Base-by-base conservation (phyloP, 768 basidiomycete genomes). In the Lentinula boryana region DNA sequence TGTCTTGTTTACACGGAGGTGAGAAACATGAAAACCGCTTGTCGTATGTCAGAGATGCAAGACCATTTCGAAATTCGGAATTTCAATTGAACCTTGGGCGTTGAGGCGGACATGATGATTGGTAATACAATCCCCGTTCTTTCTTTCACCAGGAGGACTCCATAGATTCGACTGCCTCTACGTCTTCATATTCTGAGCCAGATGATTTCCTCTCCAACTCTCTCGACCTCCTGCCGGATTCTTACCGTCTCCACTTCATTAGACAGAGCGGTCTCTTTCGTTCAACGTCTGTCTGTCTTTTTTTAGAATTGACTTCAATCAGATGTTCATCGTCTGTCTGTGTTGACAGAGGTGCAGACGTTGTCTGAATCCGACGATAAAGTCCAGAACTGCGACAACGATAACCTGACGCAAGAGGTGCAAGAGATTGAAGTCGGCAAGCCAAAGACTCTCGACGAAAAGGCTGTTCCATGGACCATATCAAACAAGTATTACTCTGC, bases 401-500 rank as follows among this genome's bases (percentile, higher is more conserved):
- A 43, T 48, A 41, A 32, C 43, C 10, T 59, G 38, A 35, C 5
- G 36, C 9, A 27, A 27, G 27, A 27, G 27, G 27, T 38, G 49
- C 5, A 53, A 56, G 58, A 54, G 41, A 32, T 36, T 44, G 27
- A 12, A 13, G 60, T 13, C 58, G 7, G 44, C 54, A 21, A 36
- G 60, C 32, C 51, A 64, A 41, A 46, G 59, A 9, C 67, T 18
- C 12, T n/a, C 55, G 32, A 67, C 66, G 9, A 68, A 65, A 59
- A 27, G 32, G 73, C 65, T 36, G 72, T 89, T 35, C 86, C 87
- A 9, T 93, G 89, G 90, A 88, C 82, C 44, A 88, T 93, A 63
- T 72, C 74, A 56, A 93, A 93, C 76, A 87, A 83, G 70, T 94
- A 94, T 72, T 94, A 93, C 74, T 82, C 82, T 13, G 92, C 91